These are phyloP conservation scores for Cryptococcus sp. DNA, from an alignment of 1,284 basidiomycete genomes.

Conservation along the genomic window DNA sequence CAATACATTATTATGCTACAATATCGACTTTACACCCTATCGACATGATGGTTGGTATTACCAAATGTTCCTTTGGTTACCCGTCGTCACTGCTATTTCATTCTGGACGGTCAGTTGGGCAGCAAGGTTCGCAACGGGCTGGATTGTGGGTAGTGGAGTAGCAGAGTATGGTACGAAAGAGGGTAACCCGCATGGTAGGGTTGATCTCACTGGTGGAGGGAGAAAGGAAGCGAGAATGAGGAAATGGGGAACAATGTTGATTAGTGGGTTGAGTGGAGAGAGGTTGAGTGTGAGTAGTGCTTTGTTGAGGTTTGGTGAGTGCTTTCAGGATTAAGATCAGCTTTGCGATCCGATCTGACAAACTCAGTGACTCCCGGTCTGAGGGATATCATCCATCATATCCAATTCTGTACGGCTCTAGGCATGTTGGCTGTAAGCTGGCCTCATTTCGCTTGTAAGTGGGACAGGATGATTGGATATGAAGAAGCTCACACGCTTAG, in stretches of 20 bases:
- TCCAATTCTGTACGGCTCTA: constrained; percentile 69
- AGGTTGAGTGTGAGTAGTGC: constrained; percentile 77
- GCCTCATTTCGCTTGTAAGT: constrained; percentile 84
- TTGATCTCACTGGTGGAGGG: constrained; percentile 13
- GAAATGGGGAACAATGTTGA: constrained; percentile 74
- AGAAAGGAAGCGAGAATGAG: constrained; percentile 34
- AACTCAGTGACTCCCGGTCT: constrained; percentile 78
- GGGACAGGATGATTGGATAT: constrained; percentile 13
- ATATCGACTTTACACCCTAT: constrained; percentile 74
- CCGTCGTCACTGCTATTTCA: constrained; percentile 66
- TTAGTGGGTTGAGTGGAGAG: constrained; percentile 89
- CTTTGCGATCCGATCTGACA: constrained; percentile 3
- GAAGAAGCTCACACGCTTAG: constrained; percentile 48
- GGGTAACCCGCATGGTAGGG: constrained; percentile 52
- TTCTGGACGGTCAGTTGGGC: constrained; percentile 77
- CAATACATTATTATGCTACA: constrained; percentile 74
- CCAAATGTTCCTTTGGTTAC: constrained; percentile 72
- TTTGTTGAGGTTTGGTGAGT: constrained; percentile 78
- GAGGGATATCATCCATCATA: constrained; percentile 86
- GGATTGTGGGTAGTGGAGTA: constrained; percentile 50
- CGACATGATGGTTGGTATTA: constrained; percentile 63
- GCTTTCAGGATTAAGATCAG: neutral
- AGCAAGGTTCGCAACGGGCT: constrained; percentile 76
- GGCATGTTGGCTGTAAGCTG: constrained; percentile 91
- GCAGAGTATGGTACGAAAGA: constrained; percentile 33